Evolutionary conservation across 306 rosid genomes (phyloP).

Genomic region (Oemleria cerasiformis): DNA sequence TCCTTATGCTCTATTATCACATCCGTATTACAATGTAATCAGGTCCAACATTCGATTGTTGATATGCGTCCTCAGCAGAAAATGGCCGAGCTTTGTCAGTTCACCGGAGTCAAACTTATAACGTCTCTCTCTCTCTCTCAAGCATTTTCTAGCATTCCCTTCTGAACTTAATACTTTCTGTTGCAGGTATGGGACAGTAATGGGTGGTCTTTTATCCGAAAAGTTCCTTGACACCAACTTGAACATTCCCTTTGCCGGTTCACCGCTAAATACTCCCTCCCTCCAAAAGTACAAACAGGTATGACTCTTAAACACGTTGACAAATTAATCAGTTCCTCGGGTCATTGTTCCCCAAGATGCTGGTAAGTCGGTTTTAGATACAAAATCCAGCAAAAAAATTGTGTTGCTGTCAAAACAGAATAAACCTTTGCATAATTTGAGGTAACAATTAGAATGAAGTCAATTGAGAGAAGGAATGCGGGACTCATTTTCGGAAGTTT

Average conservation of each 20-base stretch:
- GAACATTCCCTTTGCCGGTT: conserved; percentile 78
- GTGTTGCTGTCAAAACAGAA: neutral
- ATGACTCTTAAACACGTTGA: conserved; percentile 24
- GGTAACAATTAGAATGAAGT: too few species aligned
- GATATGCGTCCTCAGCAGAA: conserved; percentile 94
- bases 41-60: conserved; percentile 92
- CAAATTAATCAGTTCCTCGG: neutral
- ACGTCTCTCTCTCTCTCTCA: conserved; percentile 42
- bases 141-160: neutral
- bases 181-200: conserved; percentile 90
- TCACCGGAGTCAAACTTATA: conserved; percentile 92
- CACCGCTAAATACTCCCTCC: conserved; percentile 86
- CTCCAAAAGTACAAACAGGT: conserved; percentile 94
- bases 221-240: conserved; percentile 89
- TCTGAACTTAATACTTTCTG: conserved; percentile 20
- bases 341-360: neutral
- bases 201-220: conserved; percentile 95
- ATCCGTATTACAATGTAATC: conserved; percentile 10
- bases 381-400: neutral
- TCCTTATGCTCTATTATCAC: neutral
- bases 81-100: conserved; percentile 90
- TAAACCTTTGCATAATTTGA: too few species aligned
- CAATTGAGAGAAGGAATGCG: too few species aligned
- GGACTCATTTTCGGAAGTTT: too few species aligned
- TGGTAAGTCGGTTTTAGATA: neutral